Evolutionary conservation across 176 grass and related monocot genomes (phyloP), one percentile per base, ranked within the genome.

Genomic region (Avena eriantha): DNA sequence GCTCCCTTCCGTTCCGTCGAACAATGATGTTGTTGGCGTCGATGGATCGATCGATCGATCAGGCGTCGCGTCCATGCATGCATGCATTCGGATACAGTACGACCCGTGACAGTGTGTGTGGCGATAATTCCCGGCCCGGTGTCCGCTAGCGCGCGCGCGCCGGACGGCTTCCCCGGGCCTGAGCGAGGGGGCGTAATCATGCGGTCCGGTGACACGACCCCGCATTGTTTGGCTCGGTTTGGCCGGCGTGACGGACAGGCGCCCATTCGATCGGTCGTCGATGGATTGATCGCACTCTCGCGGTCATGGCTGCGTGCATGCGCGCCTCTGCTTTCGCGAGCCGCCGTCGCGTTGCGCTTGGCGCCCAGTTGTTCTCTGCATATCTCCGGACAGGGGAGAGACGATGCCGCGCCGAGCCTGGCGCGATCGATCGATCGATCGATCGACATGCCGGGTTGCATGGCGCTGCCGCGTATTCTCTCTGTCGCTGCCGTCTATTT

Each of bases 331-430:
- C 88, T 93, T 93, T 87, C 77, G 86, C 79, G 66, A 22, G 23
- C 10, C 72, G 23, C 10, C 72, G 87, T 94, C 90, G 88, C 47
- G 29, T 79, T 87, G 84, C 90, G 74, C 83, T 94, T 92, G 93
- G 87, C 83, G 59, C 36, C 43, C 43, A 78, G 63, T 29, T 90
- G 84, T 86, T 58, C 54, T 67, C 73, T 79, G 87, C 87, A 56
- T 86, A 78, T 47, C 45, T 47, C 1, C 45, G 9, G 45, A 10
- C 5, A 41, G 39, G 39, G 5, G 6, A 41, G 39, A 7, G 39
- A 41, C 39, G 39, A 41, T 41, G 39, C 39, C 39, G 29, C 2
- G 29, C 29, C 29, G 29, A 29, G 29, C 29, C 1, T 1, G 29
- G 29, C 29, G 29, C 29, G 29, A 29, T 29, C 29, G 29, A 29